These are phyloP conservation scores for Neocatenulostroma microsporum DNA, from an alignment of 2,329 filamentous ascomycete genomes.

Conservation along the genomic window DNA sequence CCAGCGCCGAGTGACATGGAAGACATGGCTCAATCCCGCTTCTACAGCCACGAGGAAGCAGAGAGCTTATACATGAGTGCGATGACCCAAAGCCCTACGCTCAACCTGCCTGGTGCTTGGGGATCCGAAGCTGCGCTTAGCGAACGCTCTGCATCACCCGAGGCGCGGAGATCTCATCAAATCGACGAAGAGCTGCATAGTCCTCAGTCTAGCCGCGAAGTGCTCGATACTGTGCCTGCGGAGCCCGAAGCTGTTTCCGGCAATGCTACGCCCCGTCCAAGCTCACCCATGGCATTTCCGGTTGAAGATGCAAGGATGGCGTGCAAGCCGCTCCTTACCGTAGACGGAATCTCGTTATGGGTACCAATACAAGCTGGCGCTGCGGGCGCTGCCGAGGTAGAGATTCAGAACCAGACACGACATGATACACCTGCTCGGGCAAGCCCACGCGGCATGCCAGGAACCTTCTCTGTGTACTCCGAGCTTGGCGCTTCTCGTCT, in stretches of 20 bases:
- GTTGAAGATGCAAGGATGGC: background rate
- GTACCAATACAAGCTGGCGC: conserved; percentile 19
- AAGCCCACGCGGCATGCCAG: conserved; percentile 30
- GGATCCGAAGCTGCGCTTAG: conserved; percentile 25
- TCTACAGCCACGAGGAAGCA: conserved; percentile 72
- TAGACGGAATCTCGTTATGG: conserved; percentile 33
- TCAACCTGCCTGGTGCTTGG: conserved; percentile 38
- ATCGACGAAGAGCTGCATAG: background rate
- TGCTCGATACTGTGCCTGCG: background rate
- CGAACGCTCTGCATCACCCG: conserved; percentile 21
- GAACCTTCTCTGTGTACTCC: conserved; percentile 42
- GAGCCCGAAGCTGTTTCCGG: too few relatives aligned
- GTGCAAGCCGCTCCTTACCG: conserved; percentile 13
- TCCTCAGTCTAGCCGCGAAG: too few relatives aligned
- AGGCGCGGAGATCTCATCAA: conserved; percentile 12
- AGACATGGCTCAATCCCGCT: conserved; percentile 48
- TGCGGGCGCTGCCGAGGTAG: background rate
- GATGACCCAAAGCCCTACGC: conserved; percentile 34
- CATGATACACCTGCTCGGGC: background rate
- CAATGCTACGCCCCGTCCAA: conserved; percentile 22
- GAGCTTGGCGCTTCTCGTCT: conserved; percentile 32
- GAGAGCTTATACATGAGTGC: conserved; percentile 82
- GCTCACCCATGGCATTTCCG: conserved; percentile 9
- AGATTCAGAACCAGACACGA: too few relatives aligned
- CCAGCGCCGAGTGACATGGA: conserved; percentile 6